Percentiles rank a stretch among this genome's conserved stretches.
Conservation (phyloP, 75 land plant species). For the Picea glauca region DNA sequence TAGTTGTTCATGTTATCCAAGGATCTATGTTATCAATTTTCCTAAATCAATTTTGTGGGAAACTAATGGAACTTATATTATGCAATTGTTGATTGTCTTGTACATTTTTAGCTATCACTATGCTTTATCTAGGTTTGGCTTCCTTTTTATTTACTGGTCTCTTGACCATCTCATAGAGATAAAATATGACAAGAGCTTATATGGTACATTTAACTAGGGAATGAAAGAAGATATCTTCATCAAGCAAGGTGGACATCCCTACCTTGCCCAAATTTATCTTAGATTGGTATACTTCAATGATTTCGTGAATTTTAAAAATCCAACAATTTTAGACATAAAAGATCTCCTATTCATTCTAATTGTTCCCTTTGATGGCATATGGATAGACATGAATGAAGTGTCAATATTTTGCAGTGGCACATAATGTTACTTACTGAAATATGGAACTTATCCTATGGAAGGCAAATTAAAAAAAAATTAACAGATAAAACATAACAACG, state of each 20-base stretch:
- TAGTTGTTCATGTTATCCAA: too few species aligned
- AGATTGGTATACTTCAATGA: conserved; percentile 35
- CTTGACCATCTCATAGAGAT: conserved; percentile 29
- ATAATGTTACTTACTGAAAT: conserved; percentile 15
- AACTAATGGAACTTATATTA: not conserved
- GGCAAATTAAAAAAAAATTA: not conserved
- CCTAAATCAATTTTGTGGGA: not conserved
- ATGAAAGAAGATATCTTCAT: conserved; percentile 54
- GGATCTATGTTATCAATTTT: not conserved
- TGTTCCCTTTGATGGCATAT: conserved; percentile 43
- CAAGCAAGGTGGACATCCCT: conserved; percentile 46
- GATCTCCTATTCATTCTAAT: conserved; percentile 19
- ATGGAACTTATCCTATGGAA: conserved; percentile 12
- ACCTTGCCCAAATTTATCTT: conserved; percentile 75
- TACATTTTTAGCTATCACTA: not conserved
- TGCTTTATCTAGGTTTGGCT: not conserved
- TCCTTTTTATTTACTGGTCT: not conserved
- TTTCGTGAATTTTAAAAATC: conserved; percentile 24
- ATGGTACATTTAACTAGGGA: conserved; percentile 46
- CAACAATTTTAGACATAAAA: conserved; percentile 30
- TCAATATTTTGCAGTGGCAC: conserved; percentile 38
- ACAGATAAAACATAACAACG: too few species aligned
- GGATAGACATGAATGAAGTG: conserved; percentile 51
- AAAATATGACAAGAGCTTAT: conserved; percentile 31
- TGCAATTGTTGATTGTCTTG: not conserved